Evolutionary conservation across 441 rosid species (phyloP).

Genomic region (Sinapis alba): DNA sequence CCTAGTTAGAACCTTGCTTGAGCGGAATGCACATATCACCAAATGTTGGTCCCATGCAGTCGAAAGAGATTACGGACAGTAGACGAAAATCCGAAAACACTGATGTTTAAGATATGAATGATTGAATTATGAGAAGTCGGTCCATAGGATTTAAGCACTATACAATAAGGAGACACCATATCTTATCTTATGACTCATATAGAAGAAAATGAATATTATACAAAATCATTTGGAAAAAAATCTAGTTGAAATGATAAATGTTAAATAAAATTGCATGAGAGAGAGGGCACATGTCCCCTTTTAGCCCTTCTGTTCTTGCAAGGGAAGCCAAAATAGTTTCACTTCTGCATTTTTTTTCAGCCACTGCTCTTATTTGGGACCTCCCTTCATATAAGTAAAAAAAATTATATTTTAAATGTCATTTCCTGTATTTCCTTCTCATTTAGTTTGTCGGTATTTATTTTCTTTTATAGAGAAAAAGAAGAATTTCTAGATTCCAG

Average conservation of each 20-base stretch:
- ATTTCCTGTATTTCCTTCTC: conserved; percentile 6
- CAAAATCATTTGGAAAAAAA: conserved; percentile 23
- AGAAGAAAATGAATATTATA: conserved; percentile 13
- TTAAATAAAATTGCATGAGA: conserved; percentile 37
- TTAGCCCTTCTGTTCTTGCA: conserved; percentile 41
- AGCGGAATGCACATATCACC: too few species aligned
- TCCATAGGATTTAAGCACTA: conserved; percentile 33
- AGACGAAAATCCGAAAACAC: conserved; percentile 33
- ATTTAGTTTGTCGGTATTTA: background rate
- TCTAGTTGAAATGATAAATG: conserved; percentile 23
- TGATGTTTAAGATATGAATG: conserved; percentile 36
- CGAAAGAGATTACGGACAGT: background rate
- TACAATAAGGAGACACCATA: conserved; percentile 29
- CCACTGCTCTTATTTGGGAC: conserved; percentile 34
- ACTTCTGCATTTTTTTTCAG: conserved; percentile 31
- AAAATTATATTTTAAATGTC: background rate
- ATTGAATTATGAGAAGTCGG: conserved; percentile 32
- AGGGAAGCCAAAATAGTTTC: conserved; percentile 42
- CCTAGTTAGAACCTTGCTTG: too few species aligned
- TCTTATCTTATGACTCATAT: conserved; percentile 29
- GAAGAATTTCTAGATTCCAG: conserved; percentile 24
- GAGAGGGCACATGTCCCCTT: conserved; percentile 46
- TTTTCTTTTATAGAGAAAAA: background rate
- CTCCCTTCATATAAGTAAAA: conserved; percentile 19
- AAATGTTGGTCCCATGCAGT: too few species aligned